A percentile compares a stretch with the other conserved stretches of the same genome.
These are phyloP conservation scores for Chytridiales sp. DNA, from an alignment of 371 early-diverging fungal genomes.

Conservation along the genomic window DNA sequence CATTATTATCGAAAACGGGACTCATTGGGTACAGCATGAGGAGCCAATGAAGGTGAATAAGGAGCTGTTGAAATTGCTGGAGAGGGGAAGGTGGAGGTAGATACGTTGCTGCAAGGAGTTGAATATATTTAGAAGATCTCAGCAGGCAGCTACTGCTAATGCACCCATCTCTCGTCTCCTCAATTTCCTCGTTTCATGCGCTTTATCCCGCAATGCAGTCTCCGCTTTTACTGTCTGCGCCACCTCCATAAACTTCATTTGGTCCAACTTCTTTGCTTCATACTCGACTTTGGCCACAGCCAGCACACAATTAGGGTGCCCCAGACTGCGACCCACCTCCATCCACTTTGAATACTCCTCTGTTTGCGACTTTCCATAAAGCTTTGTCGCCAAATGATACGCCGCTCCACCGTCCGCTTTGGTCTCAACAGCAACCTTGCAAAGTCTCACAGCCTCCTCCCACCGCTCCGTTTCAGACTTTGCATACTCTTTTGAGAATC, in stretches of 20 bases:
- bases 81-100: neutral
- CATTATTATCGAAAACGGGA: neutral
- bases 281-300: neutral
- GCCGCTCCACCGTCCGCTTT: conserved; percentile 10
- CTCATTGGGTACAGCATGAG: neutral
- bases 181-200: too few species aligned
- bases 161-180: too few species aligned
- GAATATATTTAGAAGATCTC: too few species aligned
- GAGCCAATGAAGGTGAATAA: neutral
- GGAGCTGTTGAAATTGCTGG: neutral
- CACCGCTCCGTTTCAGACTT: neutral
- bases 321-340: neutral
- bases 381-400: conserved; percentile 1
- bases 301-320: neutral
- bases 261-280: neutral
- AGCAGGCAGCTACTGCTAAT: too few species aligned
- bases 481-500: neutral
- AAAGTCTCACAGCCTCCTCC: neutral
- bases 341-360: neutral
- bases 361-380: neutral
- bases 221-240: neutral
- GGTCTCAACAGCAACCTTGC: conserved; percentile 2
- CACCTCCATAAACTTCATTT: neutral
- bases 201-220: too few species aligned
- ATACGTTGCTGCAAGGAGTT: too few species aligned